phyloP scores from a whole-genome alignment of 2,329 filamentous ascomycete genomes.

The Aspergillus oerlinghausenensis region DNA sequence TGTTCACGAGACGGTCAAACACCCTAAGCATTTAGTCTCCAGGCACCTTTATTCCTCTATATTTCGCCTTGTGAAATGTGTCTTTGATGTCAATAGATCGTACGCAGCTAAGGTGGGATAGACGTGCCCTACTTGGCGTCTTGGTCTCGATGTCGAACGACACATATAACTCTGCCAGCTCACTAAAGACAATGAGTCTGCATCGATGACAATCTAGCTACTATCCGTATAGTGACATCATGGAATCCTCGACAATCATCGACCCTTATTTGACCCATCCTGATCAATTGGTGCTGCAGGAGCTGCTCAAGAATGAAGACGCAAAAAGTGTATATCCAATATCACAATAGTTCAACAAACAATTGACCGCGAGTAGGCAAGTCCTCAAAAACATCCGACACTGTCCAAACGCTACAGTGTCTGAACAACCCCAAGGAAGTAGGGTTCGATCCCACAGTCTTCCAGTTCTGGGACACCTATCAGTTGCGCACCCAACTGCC shows the following conservation, averaged over 20 bases:
- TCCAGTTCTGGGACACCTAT: conserved; percentile 49
- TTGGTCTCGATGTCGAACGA: too few species aligned
- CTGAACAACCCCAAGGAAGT: conserved; percentile 47
- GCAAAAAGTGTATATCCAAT: background rate
- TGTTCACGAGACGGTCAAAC: background rate
- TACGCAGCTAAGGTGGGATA: background rate
- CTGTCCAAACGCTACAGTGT: conserved; percentile 43
- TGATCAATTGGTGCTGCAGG: background rate
- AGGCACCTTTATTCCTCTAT: background rate
- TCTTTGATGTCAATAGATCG: too few species aligned
- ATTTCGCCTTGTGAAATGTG: background rate
- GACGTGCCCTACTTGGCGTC: too few species aligned
- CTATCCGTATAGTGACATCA: background rate
- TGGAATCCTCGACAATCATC: background rate
- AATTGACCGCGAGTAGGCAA: background rate
- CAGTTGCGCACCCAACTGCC: conserved; percentile 37
- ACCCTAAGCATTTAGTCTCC: background rate
- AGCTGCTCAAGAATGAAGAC: background rate
- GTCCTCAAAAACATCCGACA: conserved; percentile 18
- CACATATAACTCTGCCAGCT: too few species aligned
- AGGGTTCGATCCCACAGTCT: conserved; percentile 53
- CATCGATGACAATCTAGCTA: too few species aligned
- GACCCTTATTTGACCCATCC: background rate
- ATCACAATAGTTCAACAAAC: background rate
- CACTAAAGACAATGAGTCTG: too few species aligned